These are phyloP conservation scores for Sporothrix pallida DNA, from an alignment of 2,329 filamentous ascomycete species.

Conservation along the genomic window DNA sequence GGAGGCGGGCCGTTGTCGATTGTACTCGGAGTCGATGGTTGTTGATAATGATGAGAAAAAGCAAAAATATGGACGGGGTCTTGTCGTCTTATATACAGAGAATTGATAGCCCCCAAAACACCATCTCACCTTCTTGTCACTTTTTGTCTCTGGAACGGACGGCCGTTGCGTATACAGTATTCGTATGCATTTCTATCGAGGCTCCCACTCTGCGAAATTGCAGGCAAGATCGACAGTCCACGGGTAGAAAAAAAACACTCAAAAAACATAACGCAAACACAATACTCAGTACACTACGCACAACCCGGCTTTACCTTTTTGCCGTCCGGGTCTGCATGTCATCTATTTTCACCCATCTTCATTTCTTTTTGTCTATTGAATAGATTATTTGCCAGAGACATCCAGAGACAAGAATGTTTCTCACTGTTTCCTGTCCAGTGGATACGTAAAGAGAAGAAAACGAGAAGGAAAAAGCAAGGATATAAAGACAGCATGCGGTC, in stretches of 20 bases:
- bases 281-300: too few species aligned
- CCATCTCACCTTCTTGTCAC: neutral
- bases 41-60: neutral
- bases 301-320: too few species aligned
- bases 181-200: conserved; percentile 18
- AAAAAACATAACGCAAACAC: too few species aligned
- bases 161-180: neutral
- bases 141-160: neutral
- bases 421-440: too few species aligned
- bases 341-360: neutral
- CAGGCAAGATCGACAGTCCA: neutral
- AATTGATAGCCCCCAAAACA: too few species aligned
- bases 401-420: neutral
- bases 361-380: too few species aligned
- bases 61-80: neutral
- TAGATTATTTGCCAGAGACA: too few species aligned
- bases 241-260: neutral
- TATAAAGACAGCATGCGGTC: neutral
- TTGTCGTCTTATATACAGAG: conserved; percentile 7
- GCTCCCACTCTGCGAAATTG: neutral
- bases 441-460: neutral
- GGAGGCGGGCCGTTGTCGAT: neutral
- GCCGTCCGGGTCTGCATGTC: too few species aligned
- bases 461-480: conserved; percentile 16
- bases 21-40: conserved; percentile 1